Conservation (phyloP, 805 yeast genomes). For the Kodamaea laetipori region DNA sequence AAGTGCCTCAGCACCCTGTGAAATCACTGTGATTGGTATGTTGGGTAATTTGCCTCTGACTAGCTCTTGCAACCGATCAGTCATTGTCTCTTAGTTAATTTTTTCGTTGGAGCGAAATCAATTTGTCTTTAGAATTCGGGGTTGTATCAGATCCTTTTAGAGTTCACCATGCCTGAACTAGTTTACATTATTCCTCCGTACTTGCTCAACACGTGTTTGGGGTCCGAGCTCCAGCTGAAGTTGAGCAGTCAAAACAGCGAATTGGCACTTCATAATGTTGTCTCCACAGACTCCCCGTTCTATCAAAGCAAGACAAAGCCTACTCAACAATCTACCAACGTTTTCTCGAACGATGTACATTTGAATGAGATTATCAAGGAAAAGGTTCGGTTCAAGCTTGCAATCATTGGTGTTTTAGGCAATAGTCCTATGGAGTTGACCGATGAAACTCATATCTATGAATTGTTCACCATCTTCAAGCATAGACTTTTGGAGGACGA, state of each 20-base stretch:
- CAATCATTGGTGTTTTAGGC: slow-evolving; percentile 40
- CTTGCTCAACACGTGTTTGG: slow-evolving; percentile 39
- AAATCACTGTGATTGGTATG: slow-evolving; percentile 55
- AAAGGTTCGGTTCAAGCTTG: slow-evolving; percentile 37
- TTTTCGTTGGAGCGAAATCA: neutral
- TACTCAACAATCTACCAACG: slow-evolving; percentile 12
- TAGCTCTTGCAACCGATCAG: slow-evolving; percentile 9
- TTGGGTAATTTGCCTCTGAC: slow-evolving; percentile 36
- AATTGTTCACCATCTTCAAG: slow-evolving; percentile 35
- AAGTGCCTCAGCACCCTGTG: slow-evolving; percentile 92
- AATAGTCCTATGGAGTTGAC: slow-evolving; percentile 28
- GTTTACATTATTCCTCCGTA: slow-evolving; percentile 46
- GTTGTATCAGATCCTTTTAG: neutral
- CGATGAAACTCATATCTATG: slow-evolving; percentile 32
- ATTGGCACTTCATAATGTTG: slow-evolving; percentile 29
- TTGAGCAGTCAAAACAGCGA: slow-evolving; percentile 25
- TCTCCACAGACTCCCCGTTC: slow-evolving; percentile 28
- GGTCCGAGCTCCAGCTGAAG: slow-evolving; percentile 32
- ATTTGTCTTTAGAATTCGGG: neutral
- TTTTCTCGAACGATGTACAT: slow-evolving; percentile 33
- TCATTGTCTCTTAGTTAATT: slow-evolving; percentile 2
- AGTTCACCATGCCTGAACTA: slow-evolving; percentile 16
- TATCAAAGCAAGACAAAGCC: slow-evolving; percentile 23
- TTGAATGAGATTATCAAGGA: slow-evolving; percentile 35
- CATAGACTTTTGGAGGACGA: slow-evolving; percentile 26